Percentiles rank a stretch among this genome's conserved stretches.
phyloP scores from a whole-genome alignment of 805 yeast genomes.

The Teunomyces kruisii region DNA sequence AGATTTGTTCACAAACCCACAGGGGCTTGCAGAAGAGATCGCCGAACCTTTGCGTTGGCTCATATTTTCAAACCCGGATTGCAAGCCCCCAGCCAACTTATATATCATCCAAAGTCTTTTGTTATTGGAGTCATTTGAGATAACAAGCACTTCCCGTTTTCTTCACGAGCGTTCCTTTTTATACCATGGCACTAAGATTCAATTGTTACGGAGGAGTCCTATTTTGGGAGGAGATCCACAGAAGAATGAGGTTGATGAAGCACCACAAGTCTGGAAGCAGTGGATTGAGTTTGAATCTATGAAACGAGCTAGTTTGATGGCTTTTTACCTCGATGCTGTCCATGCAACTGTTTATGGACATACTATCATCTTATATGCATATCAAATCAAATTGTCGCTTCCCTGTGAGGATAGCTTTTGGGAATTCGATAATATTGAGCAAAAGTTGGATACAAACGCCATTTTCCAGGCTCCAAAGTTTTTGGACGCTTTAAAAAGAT shows the following conservation, averaged over 20 bases:
- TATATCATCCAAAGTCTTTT: slow-evolving; percentile 11
- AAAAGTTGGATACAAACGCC: slow-evolving; percentile 10
- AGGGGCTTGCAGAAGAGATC: slow-evolving; percentile 9
- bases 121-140: slow-evolving; percentile 12
- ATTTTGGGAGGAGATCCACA: slow-evolving; percentile 42
- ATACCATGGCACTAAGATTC: slow-evolving; percentile 20
- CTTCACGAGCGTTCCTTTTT: slow-evolving; percentile 12
- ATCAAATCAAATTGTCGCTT: slow-evolving; percentile 26
- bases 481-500: slow-evolving; percentile 20
- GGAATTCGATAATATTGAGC: slow-evolving; percentile 22
- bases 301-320: slow-evolving; percentile 36
- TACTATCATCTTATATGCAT: slow-evolving; percentile 21
- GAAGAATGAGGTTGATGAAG: slow-evolving; percentile 24
- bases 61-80: slow-evolving; percentile 9
- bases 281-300: slow-evolving; percentile 40
- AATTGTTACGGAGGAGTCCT: slow-evolving; percentile 23
- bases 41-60: slow-evolving; percentile 15
- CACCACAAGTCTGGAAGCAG: slow-evolving; percentile 19
- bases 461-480: slow-evolving; percentile 22
- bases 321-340: slow-evolving; percentile 34
- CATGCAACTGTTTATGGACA: slow-evolving; percentile 38
- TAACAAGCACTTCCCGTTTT: slow-evolving; percentile 7
- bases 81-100: slow-evolving; percentile 13
- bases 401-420: slow-evolving; percentile 31
- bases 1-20: slow-evolving; percentile 6